These are phyloP conservation scores for Herpotrichia juniperi DNA, from an alignment of 2,329 filamentous ascomycete genomes.

Conservation along the genomic window DNA sequence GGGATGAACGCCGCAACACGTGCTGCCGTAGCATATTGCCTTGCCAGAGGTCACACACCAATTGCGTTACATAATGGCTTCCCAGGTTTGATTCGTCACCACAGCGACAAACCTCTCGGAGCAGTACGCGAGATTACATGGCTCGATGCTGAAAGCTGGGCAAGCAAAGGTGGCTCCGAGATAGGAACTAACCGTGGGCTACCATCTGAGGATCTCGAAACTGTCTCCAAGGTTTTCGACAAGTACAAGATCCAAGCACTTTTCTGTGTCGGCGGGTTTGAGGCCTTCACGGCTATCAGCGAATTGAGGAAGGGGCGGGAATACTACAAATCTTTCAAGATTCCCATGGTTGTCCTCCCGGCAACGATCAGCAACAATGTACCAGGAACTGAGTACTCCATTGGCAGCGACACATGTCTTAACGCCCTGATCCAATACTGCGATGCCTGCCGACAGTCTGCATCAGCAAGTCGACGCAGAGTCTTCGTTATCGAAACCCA, in stretches of 20 bases:
- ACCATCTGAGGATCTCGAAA: constrained; percentile 84
- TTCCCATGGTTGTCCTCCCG: constrained; percentile 86
- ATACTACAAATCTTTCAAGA: constrained; percentile 83
- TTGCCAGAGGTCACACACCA: constrained; percentile 89
- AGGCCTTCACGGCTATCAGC: constrained; percentile 91
- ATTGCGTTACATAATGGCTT: constrained; percentile 97
- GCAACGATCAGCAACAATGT: constrained; percentile 99
- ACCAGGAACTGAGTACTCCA: constrained; percentile 93
- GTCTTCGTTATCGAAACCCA: constrained; percentile 99
- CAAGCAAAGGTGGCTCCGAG: constrained; percentile 94
- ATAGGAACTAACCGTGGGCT: constrained; percentile 97
- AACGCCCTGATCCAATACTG: constrained; percentile 96
- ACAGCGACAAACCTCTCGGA: constrained; percentile 79
- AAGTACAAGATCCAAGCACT: constrained; percentile 89
- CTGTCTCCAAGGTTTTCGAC: constrained; percentile 81
- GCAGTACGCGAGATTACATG: constrained; percentile 86
- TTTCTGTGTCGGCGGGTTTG: constrained; percentile 93
- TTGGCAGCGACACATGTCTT: constrained; percentile 94
- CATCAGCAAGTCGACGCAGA: constrained; percentile 87
- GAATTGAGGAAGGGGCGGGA: constrained; percentile 82
- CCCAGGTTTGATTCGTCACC: constrained; percentile 88
- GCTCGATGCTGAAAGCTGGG: constrained; percentile 95
- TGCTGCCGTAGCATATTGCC: constrained; percentile 89
- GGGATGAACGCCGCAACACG: constrained; percentile 98
- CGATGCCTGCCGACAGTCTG: constrained; percentile 96